These are phyloP conservation scores for Phaseolus lunatus DNA, from an alignment of 306 rosid genomes.

Conservation along the genomic window DNA sequence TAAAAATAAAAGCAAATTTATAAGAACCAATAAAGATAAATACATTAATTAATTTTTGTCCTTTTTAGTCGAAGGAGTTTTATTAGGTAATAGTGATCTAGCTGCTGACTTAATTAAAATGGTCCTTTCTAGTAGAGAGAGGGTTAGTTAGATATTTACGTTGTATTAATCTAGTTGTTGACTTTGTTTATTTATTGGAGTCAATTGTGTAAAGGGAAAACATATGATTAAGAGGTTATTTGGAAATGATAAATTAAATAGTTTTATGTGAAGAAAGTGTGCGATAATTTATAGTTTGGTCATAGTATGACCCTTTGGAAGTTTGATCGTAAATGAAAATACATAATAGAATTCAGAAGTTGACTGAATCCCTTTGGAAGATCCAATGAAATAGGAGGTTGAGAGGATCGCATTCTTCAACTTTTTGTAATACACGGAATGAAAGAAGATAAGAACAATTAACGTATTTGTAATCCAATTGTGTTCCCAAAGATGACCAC, in stretches of 20 bases:
- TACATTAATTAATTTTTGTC: not conserved
- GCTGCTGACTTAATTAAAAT: not conserved
- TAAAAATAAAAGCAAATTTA: too few relatives aligned
- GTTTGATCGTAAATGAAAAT: not conserved
- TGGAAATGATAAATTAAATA: not conserved
- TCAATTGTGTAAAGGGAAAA: not conserved
- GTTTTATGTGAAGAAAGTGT: not conserved
- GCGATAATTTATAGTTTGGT: not conserved
- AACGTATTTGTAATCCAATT: not conserved
- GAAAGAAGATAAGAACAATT: slow-evolving; percentile 16
- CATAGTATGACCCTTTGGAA: too few relatives aligned
- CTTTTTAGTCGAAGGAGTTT: not conserved
- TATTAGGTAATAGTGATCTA: not conserved
- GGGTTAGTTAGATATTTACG: not conserved
- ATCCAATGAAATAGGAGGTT: not conserved
- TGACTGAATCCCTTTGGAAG: not conserved
- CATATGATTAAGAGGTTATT: not conserved
- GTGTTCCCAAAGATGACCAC: not conserved
- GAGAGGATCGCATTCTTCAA: not conserved
- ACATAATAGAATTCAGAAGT: not conserved
- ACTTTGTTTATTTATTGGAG: not conserved
- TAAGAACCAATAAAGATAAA: too few relatives aligned
- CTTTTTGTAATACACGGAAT: slow-evolving; percentile 21
- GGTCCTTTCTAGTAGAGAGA: not conserved
- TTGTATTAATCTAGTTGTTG: not conserved